These are phyloP conservation scores for Periconia digitata DNA, from an alignment of 2,329 filamentous ascomycete genomes.

Conservation along the genomic window DNA sequence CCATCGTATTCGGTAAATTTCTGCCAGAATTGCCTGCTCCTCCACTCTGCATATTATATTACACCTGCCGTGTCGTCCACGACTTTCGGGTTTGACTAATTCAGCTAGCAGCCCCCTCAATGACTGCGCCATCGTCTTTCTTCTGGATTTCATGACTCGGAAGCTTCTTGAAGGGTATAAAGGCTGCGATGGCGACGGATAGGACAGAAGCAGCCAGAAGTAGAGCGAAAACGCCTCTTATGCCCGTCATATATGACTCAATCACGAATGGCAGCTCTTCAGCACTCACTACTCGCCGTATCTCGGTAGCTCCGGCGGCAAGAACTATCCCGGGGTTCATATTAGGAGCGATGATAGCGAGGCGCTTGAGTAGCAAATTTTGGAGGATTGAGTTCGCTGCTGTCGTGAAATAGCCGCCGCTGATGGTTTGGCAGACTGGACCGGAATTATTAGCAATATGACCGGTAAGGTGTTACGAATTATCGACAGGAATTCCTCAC, in stretches of 20 bases:
- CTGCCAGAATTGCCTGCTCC: no score
- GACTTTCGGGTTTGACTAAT: no score
- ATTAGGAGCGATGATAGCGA: conserved; percentile 32
- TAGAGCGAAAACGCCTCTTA: conserved; percentile 45
- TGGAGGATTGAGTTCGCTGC: conserved; percentile 22
- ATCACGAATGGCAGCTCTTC: conserved; percentile 11
- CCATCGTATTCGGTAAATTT: no score
- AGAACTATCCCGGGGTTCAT: conserved; percentile 35
- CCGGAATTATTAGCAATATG: neutral
- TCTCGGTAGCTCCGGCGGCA: conserved; percentile 44
- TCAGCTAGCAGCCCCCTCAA: no score
- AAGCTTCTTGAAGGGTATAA: conserved; percentile 17
- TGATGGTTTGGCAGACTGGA: conserved; percentile 26
- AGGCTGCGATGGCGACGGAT: conserved; percentile 13
- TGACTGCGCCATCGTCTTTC: neutral
- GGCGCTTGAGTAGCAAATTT: conserved; percentile 14
- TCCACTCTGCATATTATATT: no score
- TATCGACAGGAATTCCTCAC: conserved; percentile 3
- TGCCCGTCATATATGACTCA: conserved; percentile 15
- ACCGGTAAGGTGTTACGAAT: neutral
- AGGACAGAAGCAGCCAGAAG: conserved; percentile 46
- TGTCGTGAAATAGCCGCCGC: conserved; percentile 21
- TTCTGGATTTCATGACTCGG: conserved; percentile 5
- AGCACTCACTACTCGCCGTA: conserved; percentile 32
- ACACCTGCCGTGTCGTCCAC: no score